Base-by-base conservation (phyloP, 2,329 filamentous ascomycete genomes). In the Penicillium sp. region DNA sequence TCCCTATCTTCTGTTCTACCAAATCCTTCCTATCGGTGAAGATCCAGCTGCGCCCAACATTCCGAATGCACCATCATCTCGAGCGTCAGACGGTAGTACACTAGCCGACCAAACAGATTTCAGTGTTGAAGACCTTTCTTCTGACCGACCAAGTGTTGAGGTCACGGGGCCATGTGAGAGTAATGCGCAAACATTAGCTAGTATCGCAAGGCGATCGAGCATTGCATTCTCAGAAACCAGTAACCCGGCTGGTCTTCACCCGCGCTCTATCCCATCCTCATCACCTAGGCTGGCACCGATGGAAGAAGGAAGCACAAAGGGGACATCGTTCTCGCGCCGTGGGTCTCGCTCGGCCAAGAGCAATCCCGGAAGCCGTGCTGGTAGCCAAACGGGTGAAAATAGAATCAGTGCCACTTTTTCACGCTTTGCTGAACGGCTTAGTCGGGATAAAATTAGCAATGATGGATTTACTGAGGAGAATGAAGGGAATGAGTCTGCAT, bases 1-100 rank as follows among this genome's bases (percentile, higher is more conserved):
- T 73, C 93, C 94, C 0, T 97, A 97, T 72, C 83, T 97, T 7
- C 80, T 99, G 0, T 97, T 97, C 74, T 99, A 97, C 70, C 93
- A 97, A 73, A 90, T 97, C 41, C 84, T 95, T 31, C 93, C 93
- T 0, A 91, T 95, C 68, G 85, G 91, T 31, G 89, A 93, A 56
- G 83, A 89, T 62, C 75, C 74, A 19, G 71, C 70, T 6, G 67
- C 71, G 40, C 68, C 69, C 45, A 73, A 71, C 46, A 52, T 70
- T 21, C 64, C 66, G 8, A 78, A 80, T 37, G 61, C 69, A 13
- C 56, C 68, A 6, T 73, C 70, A 7, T 73, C 67, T 21, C 62
- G 62, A 31, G 61, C 66, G 6, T 71, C 69, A 35, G 61, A 64
- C 41, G 66, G 58, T 42, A 69, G 57, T 50, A 64, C 48, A n/a